Conservation (phyloP, 2,329 filamentous ascomycete species). For the Talaromyces sp. region DNA sequence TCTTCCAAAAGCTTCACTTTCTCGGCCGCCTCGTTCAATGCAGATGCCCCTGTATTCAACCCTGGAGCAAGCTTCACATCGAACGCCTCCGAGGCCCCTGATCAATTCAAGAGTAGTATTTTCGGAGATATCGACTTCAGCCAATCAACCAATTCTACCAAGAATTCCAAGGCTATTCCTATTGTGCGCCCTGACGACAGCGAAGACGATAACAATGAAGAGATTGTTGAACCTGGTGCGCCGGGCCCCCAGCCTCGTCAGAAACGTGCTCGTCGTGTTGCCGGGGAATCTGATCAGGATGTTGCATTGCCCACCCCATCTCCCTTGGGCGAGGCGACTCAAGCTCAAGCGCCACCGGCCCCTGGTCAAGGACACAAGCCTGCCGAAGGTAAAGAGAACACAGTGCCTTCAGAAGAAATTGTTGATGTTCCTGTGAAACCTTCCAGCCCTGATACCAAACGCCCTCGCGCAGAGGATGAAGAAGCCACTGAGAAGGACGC, state of each 20-base stretch:
- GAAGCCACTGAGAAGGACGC: slow-evolving; percentile 15
- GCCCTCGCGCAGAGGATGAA: slow-evolving; percentile 18
- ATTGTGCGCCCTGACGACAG: slow-evolving; percentile 64
- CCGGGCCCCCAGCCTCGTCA: slow-evolving; percentile 61
- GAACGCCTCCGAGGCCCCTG: slow-evolving; percentile 17
- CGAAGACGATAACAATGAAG: slow-evolving; percentile 38
- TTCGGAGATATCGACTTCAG: slow-evolving; percentile 63
- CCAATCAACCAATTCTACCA: slow-evolving; percentile 60
- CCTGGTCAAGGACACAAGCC: slow-evolving; percentile 20
- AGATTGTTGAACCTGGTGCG: slow-evolving; percentile 47
- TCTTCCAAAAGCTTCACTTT: slow-evolving; percentile 55
- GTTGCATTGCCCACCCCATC: slow-evolving; percentile 62
- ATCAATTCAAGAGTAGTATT: slow-evolving; percentile 42
- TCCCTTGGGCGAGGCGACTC: slow-evolving; percentile 28
- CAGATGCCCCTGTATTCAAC: slow-evolving; percentile 72
- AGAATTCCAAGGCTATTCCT: slow-evolving; percentile 76
- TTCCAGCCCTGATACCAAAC: slow-evolving; percentile 9
- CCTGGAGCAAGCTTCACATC: slow-evolving; percentile 43
- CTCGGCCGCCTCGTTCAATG: slow-evolving; percentile 64
- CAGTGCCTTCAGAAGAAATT: slow-evolving; percentile 26
- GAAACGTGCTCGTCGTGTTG: slow-evolving; percentile 67
- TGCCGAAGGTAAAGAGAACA: slow-evolving; percentile 34
- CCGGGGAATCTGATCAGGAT: slow-evolving; percentile 65
- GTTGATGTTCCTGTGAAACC: slow-evolving; percentile 28
- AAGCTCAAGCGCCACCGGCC: slow-evolving; percentile 21